These are phyloP conservation scores for Aspergillus uvarum DNA, from an alignment of 2,329 filamentous ascomycete species.

Conservation along the genomic window DNA sequence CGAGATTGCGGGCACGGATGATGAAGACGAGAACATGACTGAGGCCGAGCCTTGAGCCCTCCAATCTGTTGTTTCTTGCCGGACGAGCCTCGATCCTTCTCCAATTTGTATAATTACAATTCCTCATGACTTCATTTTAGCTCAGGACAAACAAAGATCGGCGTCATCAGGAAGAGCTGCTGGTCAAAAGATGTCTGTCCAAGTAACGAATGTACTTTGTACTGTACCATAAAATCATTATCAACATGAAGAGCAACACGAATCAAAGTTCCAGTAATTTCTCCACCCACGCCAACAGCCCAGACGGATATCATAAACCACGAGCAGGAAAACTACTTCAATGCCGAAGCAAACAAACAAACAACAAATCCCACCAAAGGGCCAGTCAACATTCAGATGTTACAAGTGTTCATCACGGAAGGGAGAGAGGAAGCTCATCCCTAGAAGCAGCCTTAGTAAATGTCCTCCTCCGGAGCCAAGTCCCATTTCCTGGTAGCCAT, in stretches of 20 bases:
- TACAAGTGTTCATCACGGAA: too few relatives aligned
- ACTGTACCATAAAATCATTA: neutral
- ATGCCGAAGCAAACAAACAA: neutral
- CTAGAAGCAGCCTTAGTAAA: slow-evolving; percentile 14
- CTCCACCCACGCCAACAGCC: neutral
- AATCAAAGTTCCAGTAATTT: neutral
- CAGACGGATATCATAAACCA: slow-evolving; percentile 4
- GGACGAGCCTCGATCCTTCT: too few relatives aligned
- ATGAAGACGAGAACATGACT: slow-evolving; percentile 5
- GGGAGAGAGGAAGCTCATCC: too few relatives aligned
- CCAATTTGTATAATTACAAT: too few relatives aligned
- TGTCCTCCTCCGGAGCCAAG: slow-evolving; percentile 44
- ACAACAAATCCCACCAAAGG: neutral
- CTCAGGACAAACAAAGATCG: neutral
- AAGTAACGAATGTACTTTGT: neutral
- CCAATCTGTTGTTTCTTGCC: neutral
- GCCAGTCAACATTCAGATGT: neutral
- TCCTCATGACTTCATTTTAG: too few relatives aligned
- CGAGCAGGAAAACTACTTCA: neutral
- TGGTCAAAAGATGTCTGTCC: neutral
- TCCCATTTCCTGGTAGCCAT: slow-evolving; percentile 51
- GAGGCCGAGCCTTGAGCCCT: neutral
- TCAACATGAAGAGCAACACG: neutral
- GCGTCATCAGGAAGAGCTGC: neutral
- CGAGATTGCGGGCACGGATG: neutral